These are phyloP conservation scores for Aphanocladium album DNA, from an alignment of 2,329 filamentous ascomycete genomes.

Conservation along the genomic window DNA sequence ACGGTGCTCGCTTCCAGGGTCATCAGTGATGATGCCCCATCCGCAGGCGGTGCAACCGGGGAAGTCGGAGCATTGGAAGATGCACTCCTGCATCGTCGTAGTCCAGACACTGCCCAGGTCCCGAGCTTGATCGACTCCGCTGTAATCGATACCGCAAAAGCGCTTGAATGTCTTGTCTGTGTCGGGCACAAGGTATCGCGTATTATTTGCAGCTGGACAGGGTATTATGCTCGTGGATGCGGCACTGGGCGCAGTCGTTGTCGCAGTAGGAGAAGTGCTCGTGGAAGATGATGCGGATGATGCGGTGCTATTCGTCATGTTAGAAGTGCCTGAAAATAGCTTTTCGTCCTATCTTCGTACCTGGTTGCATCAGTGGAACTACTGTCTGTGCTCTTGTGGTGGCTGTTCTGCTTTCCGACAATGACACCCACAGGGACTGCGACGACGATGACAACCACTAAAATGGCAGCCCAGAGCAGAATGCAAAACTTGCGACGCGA, in stretches of 20 bases:
- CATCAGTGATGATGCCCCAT: constrained; percentile 40
- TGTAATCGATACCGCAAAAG: constrained; percentile 43
- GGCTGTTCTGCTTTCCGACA: constrained; percentile 29
- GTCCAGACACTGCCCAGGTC: constrained; percentile 33
- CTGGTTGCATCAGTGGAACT: not conserved
- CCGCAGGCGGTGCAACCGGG: constrained; percentile 37
- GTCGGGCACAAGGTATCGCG: constrained; percentile 36
- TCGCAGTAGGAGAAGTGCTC: constrained; percentile 17
- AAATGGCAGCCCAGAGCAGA: constrained; percentile 21
- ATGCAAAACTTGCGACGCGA: constrained; percentile 32
- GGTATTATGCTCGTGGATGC: constrained; percentile 21
- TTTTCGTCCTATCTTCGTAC: not conserved
- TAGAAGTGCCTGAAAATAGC: not conserved
- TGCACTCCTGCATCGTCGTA: constrained; percentile 38
- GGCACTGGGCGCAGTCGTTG: constrained; percentile 16
- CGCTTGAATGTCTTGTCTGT: constrained; percentile 38
- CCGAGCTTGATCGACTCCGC: constrained; percentile 27
- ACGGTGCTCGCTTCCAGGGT: constrained; percentile 32
- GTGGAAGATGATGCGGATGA: constrained; percentile 14
- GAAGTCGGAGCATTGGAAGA: constrained; percentile 38
- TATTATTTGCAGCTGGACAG: constrained; percentile 41
- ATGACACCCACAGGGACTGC: constrained; percentile 38
- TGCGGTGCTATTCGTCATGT: not conserved
- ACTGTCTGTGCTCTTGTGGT: not conserved
- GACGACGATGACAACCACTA: constrained; percentile 26